Evolutionary conservation across 2,329 filamentous ascomycete species (phyloP).

Genomic region (Anthostomella pinea): DNA sequence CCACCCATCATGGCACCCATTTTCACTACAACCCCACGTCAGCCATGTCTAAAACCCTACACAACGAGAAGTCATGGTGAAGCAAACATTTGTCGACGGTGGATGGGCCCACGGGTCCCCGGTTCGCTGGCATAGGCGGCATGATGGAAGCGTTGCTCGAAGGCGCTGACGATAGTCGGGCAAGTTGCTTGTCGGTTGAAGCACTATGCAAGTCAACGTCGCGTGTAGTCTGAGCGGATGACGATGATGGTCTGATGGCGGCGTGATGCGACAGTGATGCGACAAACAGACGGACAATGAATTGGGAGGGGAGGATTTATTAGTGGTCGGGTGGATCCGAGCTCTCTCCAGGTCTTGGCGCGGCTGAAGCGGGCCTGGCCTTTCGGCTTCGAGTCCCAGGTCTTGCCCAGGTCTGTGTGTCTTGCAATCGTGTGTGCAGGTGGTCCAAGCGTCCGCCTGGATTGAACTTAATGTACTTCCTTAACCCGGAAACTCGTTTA

Average conservation of each 20-base stretch:
- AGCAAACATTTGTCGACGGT: conserved; percentile 66
- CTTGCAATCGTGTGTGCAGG: not conserved
- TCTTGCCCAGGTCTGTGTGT: not conserved
- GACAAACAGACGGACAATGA: no score
- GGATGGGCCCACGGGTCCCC: conserved; percentile 55
- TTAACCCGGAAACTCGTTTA: no score
- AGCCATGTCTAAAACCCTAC: conserved; percentile 14
- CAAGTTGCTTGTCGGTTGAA: no score
- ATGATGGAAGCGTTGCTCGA: no score
- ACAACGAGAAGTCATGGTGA: conserved; percentile 2
- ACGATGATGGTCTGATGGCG: conserved; percentile 7
- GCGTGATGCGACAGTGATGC: not conserved
- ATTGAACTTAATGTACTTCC: no score
- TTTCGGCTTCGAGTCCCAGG: not conserved
- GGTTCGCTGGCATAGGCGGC: conserved; percentile 55
- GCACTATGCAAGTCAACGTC: no score
- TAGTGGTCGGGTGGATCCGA: not conserved
- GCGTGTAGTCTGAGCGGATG: not conserved
- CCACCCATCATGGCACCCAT: conserved; percentile 99
- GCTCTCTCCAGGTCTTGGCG: conserved; percentile 3
- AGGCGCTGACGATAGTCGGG: not conserved
- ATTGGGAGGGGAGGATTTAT: conserved; percentile 1
- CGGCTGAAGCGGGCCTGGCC: no score
- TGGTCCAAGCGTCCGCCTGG: no score
- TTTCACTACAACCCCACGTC: conserved; percentile 63